These are phyloP conservation scores for Penicillium alfredii DNA, from an alignment of 495 filamentous ascomycete genomes.

Conservation along the genomic window DNA sequence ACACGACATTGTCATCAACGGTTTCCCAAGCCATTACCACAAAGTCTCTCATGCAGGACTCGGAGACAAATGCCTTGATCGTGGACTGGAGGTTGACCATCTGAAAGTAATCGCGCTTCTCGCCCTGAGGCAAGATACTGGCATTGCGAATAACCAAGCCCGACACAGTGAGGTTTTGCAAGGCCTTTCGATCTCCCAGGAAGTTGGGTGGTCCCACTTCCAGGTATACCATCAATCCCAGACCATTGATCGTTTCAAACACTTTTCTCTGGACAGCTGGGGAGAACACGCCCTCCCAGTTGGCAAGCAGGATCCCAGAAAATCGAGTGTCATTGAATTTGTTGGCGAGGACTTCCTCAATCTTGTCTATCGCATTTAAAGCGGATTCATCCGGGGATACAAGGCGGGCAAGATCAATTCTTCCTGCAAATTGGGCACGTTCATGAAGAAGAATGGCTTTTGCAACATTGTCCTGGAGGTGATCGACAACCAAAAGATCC, in stretches of 20 bases:
- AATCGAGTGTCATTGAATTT: constrained; percentile 31
- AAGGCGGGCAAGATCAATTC: constrained; percentile 36
- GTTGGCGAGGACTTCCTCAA: constrained; percentile 25
- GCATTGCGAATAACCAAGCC: constrained; percentile 47
- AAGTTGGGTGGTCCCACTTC: constrained; percentile 46
- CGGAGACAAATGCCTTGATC: constrained; percentile 50
- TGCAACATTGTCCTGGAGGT: constrained; percentile 34
- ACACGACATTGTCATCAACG: constrained; percentile 38
- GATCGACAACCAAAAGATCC: constrained; percentile 46
- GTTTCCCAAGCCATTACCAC: constrained; percentile 50
- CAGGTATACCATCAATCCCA: constrained; percentile 44
- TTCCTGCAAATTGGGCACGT: constrained; percentile 29
- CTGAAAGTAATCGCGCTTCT: constrained; percentile 48
- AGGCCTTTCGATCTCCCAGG: constrained; percentile 32
- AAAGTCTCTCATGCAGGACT: constrained; percentile 45
- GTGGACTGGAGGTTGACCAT: constrained; percentile 35
- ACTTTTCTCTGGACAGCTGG: constrained; percentile 31
- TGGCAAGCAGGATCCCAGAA: constrained; percentile 45
- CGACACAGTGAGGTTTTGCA: constrained; percentile 32
- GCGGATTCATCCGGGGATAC: constrained; percentile 19
- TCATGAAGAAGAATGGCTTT: constrained; percentile 26
- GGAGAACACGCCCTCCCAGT: constrained; percentile 38
- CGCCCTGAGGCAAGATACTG: constrained; percentile 41
- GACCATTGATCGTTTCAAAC: constrained; percentile 26
- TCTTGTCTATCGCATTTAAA: constrained; percentile 25